Evolutionary conservation across 495 filamentous ascomycete species (phyloP).

Genomic region (Annulohypoxylon moriforme): DNA sequence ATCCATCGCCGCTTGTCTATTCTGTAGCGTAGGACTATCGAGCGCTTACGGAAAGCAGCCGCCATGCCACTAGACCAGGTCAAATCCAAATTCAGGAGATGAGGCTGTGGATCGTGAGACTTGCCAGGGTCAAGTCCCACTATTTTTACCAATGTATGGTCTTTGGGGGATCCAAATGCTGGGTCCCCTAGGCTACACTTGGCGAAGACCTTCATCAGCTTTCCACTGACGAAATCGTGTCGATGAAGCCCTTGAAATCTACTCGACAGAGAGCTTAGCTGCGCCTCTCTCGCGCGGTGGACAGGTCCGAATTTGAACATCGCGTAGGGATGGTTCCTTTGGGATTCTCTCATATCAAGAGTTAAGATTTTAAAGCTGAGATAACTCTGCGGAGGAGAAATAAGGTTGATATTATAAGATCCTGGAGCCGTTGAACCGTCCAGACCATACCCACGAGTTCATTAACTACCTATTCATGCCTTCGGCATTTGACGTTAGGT

Average conservation of each 20-base stretch:
- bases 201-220: conserved; percentile 40
- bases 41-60: conserved; percentile 29
- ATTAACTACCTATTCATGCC: background rate
- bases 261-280: conserved; percentile 10
- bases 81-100: conserved; percentile 29
- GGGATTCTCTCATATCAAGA: conserved; percentile 10
- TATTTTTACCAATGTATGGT: conserved; percentile 1
- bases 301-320: conserved; percentile 13
- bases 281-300: conserved; percentile 15
- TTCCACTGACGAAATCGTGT: conserved; percentile 16
- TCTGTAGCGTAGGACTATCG: conserved; percentile 17
- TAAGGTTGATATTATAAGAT: conserved; percentile 1
- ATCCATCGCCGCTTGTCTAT: conserved; percentile 18
- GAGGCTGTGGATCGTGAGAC: conserved; percentile 40
- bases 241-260: conserved; percentile 3
- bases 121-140: conserved; percentile 12
- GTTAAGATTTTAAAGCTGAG: conserved; percentile 13
- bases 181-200: conserved; percentile 10
- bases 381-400: background rate
- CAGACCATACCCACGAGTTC: background rate
- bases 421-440: background rate
- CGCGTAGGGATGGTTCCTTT: background rate
- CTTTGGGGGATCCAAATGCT: conserved; percentile 41
- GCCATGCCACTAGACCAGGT: conserved; percentile 19
- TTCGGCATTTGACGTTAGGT: background rate